These are phyloP conservation scores for Purpureocillium takamizusanense DNA, from an alignment of 2,329 filamentous ascomycete genomes.

Conservation along the genomic window DNA sequence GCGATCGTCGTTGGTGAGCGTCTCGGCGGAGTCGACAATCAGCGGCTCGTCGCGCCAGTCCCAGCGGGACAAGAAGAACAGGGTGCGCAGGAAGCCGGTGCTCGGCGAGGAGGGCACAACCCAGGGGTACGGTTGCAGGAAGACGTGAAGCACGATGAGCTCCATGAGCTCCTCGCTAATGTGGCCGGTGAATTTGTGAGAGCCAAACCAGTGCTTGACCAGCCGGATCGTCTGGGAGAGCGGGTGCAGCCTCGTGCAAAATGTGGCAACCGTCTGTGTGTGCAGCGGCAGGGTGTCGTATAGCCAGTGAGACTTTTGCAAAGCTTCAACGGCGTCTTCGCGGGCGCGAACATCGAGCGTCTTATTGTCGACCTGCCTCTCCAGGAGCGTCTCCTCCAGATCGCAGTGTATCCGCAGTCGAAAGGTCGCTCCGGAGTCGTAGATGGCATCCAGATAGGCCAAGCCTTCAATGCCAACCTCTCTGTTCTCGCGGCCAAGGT, in stretches of 20 bases:
- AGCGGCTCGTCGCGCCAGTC: slow-evolving; percentile 84
- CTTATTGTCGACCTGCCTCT: slow-evolving; percentile 70
- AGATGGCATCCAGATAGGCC: slow-evolving; percentile 73
- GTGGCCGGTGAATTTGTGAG: slow-evolving; percentile 70
- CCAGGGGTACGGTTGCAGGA: slow-evolving; percentile 78
- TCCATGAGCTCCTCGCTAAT: slow-evolving; percentile 77
- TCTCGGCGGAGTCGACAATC: slow-evolving; percentile 60
- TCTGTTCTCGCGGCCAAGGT: slow-evolving; percentile 74
- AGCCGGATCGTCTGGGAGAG: slow-evolving; percentile 77
- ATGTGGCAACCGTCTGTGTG: slow-evolving; percentile 70
- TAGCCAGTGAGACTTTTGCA: slow-evolving; percentile 61
- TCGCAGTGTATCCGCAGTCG: slow-evolving; percentile 85
- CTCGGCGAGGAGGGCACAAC: slow-evolving; percentile 63
- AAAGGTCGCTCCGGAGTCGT: slow-evolving; percentile 64
- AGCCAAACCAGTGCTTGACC: slow-evolving; percentile 80
- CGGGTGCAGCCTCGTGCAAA: slow-evolving; percentile 70
- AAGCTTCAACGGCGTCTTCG: slow-evolving; percentile 59
- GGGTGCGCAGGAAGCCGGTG: slow-evolving; percentile 72
- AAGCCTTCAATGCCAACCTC: slow-evolving; percentile 62
- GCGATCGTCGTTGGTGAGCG: slow-evolving; percentile 53
- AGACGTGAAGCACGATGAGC: slow-evolving; percentile 68
- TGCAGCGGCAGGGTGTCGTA: slow-evolving; percentile 69
- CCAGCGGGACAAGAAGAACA: slow-evolving; percentile 77
- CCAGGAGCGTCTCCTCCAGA: slow-evolving; percentile 71
- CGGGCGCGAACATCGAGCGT: slow-evolving; percentile 54